Base-by-base conservation (phyloP, 805 yeast genomes). In the Zygoascus bituminiphila region DNA sequence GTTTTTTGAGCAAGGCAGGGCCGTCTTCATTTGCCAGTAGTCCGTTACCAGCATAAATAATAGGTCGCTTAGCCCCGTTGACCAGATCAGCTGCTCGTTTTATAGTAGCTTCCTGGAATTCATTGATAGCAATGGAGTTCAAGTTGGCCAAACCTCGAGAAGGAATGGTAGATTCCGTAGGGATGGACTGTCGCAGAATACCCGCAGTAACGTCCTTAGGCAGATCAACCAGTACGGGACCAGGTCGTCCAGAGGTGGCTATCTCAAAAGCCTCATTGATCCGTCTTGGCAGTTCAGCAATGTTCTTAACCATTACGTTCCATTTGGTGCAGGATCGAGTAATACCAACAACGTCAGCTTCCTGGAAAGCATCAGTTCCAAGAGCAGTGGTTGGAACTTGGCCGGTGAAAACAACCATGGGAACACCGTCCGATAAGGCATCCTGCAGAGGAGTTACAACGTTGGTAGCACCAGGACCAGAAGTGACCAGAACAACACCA, bases 311-410 rank as follows among this genome's bases (percentile, higher is more conserved):
- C 98, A 93, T 93, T 36, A 89, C 97, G 64, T 94, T 93, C 98
- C 98, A 93, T 69, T 93, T 93, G 52, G 98, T 88, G 75, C 98
- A 93, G 6, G 96, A 82, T 65, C 98, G 79, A 4, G 98, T 87
- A 62, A 93, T 93, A 60, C 98, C 98, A 42, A 93, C 79, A 47
- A 91, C 94, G 64, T 93, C 98, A 45, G 98, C 98, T 73, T 93
- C 98, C 74, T 93, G 98, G 82, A 93, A 93, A 23, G 98, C 95
- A 67, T 93, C 98, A 12, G 98, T 91, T 62, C 98, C 98, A 59
- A 93, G 93, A 40, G 96, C 89, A 48, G 83, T 70, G 31, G 98
- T 93, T 50, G 96, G 86, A 33, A 93, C 98, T 76, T 93, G 98
- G 51, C 98, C 98, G 3, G 96, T 79, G 70, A 93, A 93, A 17